phyloP scores from a whole-genome alignment of 192 early-diverging fungal genomes.

The Pilobolus umbonatus region DNA sequence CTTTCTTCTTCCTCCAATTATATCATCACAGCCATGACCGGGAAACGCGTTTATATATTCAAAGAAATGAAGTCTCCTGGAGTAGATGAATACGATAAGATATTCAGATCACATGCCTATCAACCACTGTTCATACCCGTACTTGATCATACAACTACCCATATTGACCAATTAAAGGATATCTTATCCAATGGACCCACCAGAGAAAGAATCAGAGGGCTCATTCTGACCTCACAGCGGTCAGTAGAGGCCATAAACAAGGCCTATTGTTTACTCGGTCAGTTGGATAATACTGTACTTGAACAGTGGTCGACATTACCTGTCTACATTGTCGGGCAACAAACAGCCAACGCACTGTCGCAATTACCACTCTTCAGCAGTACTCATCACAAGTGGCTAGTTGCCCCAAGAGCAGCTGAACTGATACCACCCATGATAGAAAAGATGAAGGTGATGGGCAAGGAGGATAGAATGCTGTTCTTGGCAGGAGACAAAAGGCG shows the following conservation, averaged over 20 bases:
- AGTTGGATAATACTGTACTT: background rate
- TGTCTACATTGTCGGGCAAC: slow-evolving; percentile 40
- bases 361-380: slow-evolving; percentile 1
- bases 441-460: background rate
- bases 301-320: slow-evolving; percentile 32
- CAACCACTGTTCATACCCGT: slow-evolving; percentile 25
- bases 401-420: slow-evolving; percentile 36
- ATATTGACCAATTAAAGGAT: slow-evolving; percentile 9
- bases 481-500: slow-evolving; percentile 50
- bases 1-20: too few relatives aligned
- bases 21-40: too few relatives aligned
- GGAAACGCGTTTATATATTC: too few relatives aligned
- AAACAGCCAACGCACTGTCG: slow-evolving; percentile 31
- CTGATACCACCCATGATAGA: slow-evolving; percentile 33
- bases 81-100: slow-evolving; percentile 12
- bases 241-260: slow-evolving; percentile 35
- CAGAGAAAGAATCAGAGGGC: slow-evolving; percentile 17
- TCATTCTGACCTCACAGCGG: slow-evolving; percentile 39
- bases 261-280: slow-evolving; percentile 7
- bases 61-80: too few relatives aligned
- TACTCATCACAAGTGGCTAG: slow-evolving; percentile 18
- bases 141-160: slow-evolving; percentile 9
- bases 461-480: slow-evolving; percentile 31
- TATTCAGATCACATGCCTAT: background rate
- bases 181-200: slow-evolving; percentile 18